Evolutionary conservation across 169 alveolate genomes (phyloP), one percentile per base, ranked within the genome.

Genomic region (Perkinsus chesapeaki): DNA sequence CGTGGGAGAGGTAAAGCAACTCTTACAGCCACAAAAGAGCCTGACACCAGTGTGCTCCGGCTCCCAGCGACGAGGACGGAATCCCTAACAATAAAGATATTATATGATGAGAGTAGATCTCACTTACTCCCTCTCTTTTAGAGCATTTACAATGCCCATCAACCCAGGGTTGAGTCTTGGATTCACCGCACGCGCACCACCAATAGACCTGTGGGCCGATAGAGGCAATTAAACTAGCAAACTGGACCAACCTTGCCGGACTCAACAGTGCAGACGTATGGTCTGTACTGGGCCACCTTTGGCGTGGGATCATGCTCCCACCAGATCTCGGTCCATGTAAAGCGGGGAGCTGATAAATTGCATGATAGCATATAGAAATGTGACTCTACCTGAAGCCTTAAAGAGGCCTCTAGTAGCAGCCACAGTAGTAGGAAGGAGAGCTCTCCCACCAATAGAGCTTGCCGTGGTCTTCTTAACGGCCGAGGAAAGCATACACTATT

Each of bases 171-270:
- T 94, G 95, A 9, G 48, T 92, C 73, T 90, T 90, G 90, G 93
- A 38, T 39, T 34, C 36, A 5, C 95, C 95, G 43, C 95, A 94
- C 48, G 94, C 48, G 91, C 95, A 94, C 95, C 95, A 94, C 95
- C 95, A 94, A 93, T 94, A 94, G 7, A 94, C 95, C 95, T 94
- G 94, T 5, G 12, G 36, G 36, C 3, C 31, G 31, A 20, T 7
- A 60, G 7, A 9, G 60, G 5, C 23, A 16, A 16, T 34, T 12
- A 20, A 34, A 20, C 31, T 23, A 34, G 31, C 12, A 7, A 9
- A 0, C 82, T 12, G 31, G 31, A 60, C 12, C 82, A 23, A 60
- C 82, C 82, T 60, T 60, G 82, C 82, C 82, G 27, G 82, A 60
- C 82, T 60, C 82, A 27, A 60, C 82, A 16, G 82, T 60, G 82